Conservation (phyloP, 352 stramenopile species). For the Pelagophyceae sp. region DNA sequence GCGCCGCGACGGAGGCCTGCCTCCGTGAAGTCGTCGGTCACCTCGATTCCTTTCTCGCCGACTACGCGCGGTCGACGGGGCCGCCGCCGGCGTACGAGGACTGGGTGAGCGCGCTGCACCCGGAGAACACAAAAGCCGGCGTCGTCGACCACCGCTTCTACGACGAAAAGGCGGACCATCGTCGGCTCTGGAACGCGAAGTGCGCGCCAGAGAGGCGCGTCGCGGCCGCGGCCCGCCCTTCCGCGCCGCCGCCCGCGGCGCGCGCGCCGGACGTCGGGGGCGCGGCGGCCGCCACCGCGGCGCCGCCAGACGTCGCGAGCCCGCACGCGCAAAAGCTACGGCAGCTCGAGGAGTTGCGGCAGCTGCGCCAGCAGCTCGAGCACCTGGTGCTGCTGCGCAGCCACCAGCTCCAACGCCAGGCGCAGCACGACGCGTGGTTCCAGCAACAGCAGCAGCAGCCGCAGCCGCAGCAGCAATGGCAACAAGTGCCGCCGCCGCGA, state of each 20-base stretch:
- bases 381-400: not conserved
- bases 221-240: too few species aligned
- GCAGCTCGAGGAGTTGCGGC: not conserved
- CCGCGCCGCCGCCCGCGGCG: too few species aligned
- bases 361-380: not conserved
- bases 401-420: not conserved
- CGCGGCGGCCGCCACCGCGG: too few species aligned
- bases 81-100: conserved; percentile 9
- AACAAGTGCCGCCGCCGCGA: not conserved
- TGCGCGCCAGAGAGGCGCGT: not conserved
- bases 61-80: not conserved
- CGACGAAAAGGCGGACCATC: not conserved
- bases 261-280: too few species aligned
- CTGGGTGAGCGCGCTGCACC: not conserved
- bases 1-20: not conserved
- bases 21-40: not conserved
- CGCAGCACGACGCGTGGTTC: not conserved
- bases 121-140: not conserved
- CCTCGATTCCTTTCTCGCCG: not conserved
- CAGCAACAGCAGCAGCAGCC: not conserved
- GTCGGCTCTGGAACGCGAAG: not conserved
- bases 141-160: not conserved
- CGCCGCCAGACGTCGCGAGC: too few species aligned
- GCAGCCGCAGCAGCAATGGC: not conserved
- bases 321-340: not conserved